Percentiles rank a stretch among this genome's conserved stretches.
phyloP scores from a whole-genome alignment of 2,329 filamentous ascomycete species.

The Phialemoniopsis sp. region DNA sequence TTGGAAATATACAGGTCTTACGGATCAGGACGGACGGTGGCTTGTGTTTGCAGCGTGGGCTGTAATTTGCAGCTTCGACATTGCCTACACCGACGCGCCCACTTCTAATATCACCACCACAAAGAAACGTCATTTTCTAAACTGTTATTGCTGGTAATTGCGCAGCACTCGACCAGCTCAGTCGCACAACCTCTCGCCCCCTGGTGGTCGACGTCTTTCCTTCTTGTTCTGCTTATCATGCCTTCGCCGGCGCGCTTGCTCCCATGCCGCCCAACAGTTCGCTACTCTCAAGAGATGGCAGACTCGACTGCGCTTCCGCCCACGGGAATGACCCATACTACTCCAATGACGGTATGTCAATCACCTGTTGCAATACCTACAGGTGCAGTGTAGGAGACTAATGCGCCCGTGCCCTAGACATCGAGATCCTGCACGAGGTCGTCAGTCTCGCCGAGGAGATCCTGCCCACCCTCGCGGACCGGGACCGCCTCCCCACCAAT shows the following conservation, averaged over 20 bases:
- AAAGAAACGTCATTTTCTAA: no score
- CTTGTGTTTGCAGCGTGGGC: no score
- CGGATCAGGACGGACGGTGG: no score
- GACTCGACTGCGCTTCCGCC: conserved; percentile 17
- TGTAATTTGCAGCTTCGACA: no score
- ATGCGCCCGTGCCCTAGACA: conserved; percentile 49
- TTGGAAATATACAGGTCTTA: no score
- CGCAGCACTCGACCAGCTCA: no score
- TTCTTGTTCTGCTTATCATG: conserved; percentile 21
- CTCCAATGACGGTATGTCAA: conserved; percentile 52
- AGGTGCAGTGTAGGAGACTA: no score
- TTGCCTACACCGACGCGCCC: no score
- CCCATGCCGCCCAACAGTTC: conserved; percentile 30
- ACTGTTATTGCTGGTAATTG: no score
- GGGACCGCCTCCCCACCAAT: conserved; percentile 64
- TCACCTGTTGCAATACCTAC: background rate
- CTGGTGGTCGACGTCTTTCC: background rate
- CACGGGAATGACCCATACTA: conserved; percentile 40
- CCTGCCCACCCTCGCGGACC: conserved; percentile 50
- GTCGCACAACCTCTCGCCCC: background rate
- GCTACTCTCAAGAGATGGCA: conserved; percentile 28
- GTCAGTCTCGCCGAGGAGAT: conserved; percentile 67
- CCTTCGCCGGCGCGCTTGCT: conserved; percentile 23
- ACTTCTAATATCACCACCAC: no score
- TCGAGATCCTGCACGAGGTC: conserved; percentile 73